Evolutionary conservation across 1,284 basidiomycete genomes (phyloP).

Genomic region (Earliella scabrosa): DNA sequence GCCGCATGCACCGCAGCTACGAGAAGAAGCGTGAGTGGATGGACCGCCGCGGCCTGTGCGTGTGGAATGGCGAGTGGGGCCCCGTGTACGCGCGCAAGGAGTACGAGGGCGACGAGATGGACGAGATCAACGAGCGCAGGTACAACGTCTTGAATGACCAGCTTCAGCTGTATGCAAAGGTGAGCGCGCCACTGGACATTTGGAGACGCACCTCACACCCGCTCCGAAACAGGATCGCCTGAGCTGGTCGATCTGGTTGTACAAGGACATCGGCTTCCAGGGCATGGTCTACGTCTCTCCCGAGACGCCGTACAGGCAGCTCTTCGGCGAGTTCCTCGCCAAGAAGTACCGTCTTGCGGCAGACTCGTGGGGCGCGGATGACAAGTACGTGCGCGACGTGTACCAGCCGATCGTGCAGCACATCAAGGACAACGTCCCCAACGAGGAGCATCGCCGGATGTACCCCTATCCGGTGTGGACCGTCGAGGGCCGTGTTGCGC

Average conservation of each 20-base stretch:
- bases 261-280: constrained; percentile 64
- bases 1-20: constrained; percentile 56
- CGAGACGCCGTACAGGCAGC: constrained; percentile 53
- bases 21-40: constrained; percentile 74
- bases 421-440: constrained; percentile 48
- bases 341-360: constrained; percentile 68
- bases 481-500: constrained; percentile 47
- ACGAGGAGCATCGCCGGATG: constrained; percentile 42
- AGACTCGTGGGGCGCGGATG: constrained; percentile 71
- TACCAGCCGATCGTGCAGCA: constrained; percentile 64
- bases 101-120: constrained; percentile 62
- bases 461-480: constrained; percentile 60
- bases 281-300: constrained; percentile 52
- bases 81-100: constrained; percentile 63
- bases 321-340: constrained; percentile 48
- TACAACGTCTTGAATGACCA: constrained; percentile 58
- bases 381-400: constrained; percentile 53
- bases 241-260: constrained; percentile 63
- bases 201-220: not conserved
- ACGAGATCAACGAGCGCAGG: constrained; percentile 69
- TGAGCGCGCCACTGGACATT: constrained; percentile 3
- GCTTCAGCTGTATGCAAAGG: constrained; percentile 50
- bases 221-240: constrained; percentile 36
- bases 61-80: constrained; percentile 82
- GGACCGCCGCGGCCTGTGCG: constrained; percentile 64